Percentiles rank a stretch among this genome's conserved stretches.
These are phyloP conservation scores for Westerdykella aurantiaca DNA, from an alignment of 2,329 filamentous ascomycete genomes.

Conservation along the genomic window DNA sequence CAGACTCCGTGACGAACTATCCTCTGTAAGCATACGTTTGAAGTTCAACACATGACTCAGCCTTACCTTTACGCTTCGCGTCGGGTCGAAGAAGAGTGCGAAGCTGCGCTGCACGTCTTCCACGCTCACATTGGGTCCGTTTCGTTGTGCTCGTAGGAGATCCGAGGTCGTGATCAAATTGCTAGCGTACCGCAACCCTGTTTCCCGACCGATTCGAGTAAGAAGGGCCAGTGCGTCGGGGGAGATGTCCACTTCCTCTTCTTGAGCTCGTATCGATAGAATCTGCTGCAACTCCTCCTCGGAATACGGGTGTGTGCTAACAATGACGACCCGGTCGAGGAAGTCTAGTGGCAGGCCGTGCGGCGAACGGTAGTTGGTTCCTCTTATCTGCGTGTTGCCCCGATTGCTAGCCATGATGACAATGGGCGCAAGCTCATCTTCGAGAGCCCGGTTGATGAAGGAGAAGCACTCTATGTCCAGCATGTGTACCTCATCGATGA, in stretches of 20 bases:
- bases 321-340: slow-evolving; percentile 90
- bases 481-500: slow-evolving; percentile 99
- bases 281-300: slow-evolving; percentile 88
- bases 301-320: slow-evolving; percentile 82
- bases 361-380: slow-evolving; percentile 87
- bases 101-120: slow-evolving; percentile 92
- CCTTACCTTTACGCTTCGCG: slow-evolving; percentile 66
- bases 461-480: slow-evolving; percentile 99
- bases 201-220: slow-evolving; percentile 91
- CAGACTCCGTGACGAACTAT: slow-evolving; percentile 75
- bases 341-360: slow-evolving; percentile 95
- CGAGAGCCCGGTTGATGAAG: slow-evolving; percentile 93
- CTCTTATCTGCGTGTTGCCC: slow-evolving; percentile 83
- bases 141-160: slow-evolving; percentile 78
- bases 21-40: slow-evolving; percentile 12
- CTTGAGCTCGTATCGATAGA: slow-evolving; percentile 82
- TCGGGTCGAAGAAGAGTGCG: slow-evolving; percentile 86
- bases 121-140: slow-evolving; percentile 74
- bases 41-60: background rate
- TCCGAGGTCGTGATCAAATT: slow-evolving; percentile 95
- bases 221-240: slow-evolving; percentile 86
- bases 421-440: slow-evolving; percentile 90
- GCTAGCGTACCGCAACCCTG: slow-evolving; percentile 89
- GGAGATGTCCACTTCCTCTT: slow-evolving; percentile 90
- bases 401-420: slow-evolving; percentile 99